These are phyloP conservation scores for Farysia itapuensis DNA, from an alignment of 1,284 basidiomycete species.

Conservation along the genomic window DNA sequence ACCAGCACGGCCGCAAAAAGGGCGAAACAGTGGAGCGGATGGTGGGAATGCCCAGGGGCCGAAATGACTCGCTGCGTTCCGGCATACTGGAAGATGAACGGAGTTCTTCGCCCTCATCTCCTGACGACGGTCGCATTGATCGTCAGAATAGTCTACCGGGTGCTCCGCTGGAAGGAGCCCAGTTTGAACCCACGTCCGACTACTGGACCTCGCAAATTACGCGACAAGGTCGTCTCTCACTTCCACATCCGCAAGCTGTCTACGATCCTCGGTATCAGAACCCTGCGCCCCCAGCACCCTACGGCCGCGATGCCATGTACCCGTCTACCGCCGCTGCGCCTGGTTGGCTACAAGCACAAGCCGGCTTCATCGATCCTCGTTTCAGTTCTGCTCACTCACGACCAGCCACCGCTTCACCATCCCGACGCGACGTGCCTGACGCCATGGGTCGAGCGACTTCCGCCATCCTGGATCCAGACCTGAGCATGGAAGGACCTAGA, in stretches of 20 bases:
- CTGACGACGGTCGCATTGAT: slow-evolving; percentile 18
- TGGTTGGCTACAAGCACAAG: slow-evolving; percentile 15
- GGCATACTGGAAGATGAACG: slow-evolving; percentile 26
- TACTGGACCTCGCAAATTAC: slow-evolving; percentile 32
- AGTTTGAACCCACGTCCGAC: slow-evolving; percentile 22
- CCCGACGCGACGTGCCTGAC: slow-evolving; percentile 15
- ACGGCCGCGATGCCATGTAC: slow-evolving; percentile 10
- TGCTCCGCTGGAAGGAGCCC: slow-evolving; percentile 6
- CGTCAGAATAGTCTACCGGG: slow-evolving; percentile 30
- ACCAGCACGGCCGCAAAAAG: slow-evolving; percentile 45
- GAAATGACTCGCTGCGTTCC: slow-evolving; percentile 25
- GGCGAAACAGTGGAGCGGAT: slow-evolving; percentile 46
- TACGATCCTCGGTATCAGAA: slow-evolving; percentile 29
- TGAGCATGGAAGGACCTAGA: background rate
- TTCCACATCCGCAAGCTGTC: slow-evolving; percentile 9
- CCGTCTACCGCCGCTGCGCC: slow-evolving; percentile 7
- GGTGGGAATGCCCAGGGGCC: slow-evolving; percentile 43
- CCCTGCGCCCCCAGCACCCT: slow-evolving; percentile 23
- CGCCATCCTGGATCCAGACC: slow-evolving; percentile 22
- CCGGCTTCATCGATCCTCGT: slow-evolving; percentile 20
- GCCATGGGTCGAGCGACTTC: slow-evolving; percentile 10
- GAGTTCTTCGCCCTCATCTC: slow-evolving; percentile 23
- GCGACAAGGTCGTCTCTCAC: slow-evolving; percentile 30
- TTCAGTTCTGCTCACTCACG: slow-evolving; percentile 21
- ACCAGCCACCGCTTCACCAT: slow-evolving; percentile 15